phyloP scores from a whole-genome alignment of 106 monocot genomes.

The Allium fistulosum region DNA sequence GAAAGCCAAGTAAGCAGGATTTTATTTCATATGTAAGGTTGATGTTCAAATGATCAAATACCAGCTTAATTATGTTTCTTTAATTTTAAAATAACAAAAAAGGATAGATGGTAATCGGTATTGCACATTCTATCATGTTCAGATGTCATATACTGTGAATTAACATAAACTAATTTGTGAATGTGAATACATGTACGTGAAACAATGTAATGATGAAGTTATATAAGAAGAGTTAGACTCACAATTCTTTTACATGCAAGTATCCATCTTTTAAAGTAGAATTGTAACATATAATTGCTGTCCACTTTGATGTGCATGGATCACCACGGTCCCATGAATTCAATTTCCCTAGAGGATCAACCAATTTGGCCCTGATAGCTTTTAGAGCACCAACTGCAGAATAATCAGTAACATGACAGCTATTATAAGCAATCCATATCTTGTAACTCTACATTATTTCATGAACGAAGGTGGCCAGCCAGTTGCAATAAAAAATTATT shows the following conservation, averaged over 20 bases:
- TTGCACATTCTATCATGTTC: slow-evolving; percentile 1
- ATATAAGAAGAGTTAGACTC: slow-evolving; percentile 8
- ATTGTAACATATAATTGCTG: slow-evolving; percentile 72
- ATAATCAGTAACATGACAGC: background rate
- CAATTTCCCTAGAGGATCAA: slow-evolving; percentile 43
- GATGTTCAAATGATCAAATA: too few species aligned
- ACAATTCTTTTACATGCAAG: slow-evolving; percentile 78
- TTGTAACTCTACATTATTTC: background rate
- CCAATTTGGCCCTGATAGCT: slow-evolving; percentile 31
- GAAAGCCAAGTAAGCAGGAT: too few species aligned
- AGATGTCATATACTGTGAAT: slow-evolving; percentile 1
- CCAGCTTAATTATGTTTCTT: too few species aligned
- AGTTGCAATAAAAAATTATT: background rate
- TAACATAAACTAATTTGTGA: too few species aligned
- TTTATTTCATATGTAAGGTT: too few species aligned
- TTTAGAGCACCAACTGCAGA: slow-evolving; percentile 58
- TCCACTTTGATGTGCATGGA: slow-evolving; percentile 80
- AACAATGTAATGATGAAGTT: background rate
- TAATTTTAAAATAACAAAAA: background rate
- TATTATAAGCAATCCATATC: background rate
- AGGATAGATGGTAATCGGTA: background rate
- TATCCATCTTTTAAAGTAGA: slow-evolving; percentile 50
- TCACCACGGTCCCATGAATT: slow-evolving; percentile 54
- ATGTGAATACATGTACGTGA: too few species aligned
- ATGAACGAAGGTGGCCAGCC: background rate